Base-by-base conservation (phyloP, 306 rosid species). In the Biancaea sappan region DNA sequence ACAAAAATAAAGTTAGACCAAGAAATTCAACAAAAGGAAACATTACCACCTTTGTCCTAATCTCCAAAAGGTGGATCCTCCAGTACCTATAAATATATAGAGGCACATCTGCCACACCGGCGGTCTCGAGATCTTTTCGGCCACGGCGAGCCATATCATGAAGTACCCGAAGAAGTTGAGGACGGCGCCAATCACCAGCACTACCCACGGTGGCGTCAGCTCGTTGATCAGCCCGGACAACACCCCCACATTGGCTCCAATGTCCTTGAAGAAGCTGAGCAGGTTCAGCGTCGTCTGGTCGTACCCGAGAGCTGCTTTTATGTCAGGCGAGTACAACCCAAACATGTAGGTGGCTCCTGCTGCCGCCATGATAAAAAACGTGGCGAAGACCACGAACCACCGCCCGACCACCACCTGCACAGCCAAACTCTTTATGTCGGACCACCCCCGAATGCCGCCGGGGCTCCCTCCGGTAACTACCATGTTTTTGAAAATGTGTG, bases 281-380 rank as follows among this genome's bases (percentile, higher is more conserved):
- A 90, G 83, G 53, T n/a, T n/a, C n/a, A n/a, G n/a, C n/a, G n/a
- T n/a, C n/a, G n/a, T n/a, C n/a, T n/a, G n/a, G n/a, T n/a, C 98
- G 56, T 92, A 92, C 26, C 80, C 98, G 0, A 92, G 87, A 2
- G 81, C 70, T 0, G 0, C 0, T 68, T 90, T 92, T 44, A 92
- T 87, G 35, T 83, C 94, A 8, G 59, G 1, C 6, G 98, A 92
- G 84, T 92, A 92, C 0, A 86, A 71, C 10, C 85, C 79, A 62
- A 92, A 92, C 92, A 90, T 83, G 89, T 90, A 92, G 59, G 94
- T 88, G 53, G 92, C 89, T 4, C 98, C 98, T 21, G 94, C 76
- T 4, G 80, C 88, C 11, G 94, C 44, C 98, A 90, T 90, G 79
- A 92, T 74, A 1, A 90, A 83, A 31, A 90, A 86, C 26, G 90